These are phyloP conservation scores for Spathaspora sp. DNA, from an alignment of 1,139 yeast species.

Conservation along the genomic window DNA sequence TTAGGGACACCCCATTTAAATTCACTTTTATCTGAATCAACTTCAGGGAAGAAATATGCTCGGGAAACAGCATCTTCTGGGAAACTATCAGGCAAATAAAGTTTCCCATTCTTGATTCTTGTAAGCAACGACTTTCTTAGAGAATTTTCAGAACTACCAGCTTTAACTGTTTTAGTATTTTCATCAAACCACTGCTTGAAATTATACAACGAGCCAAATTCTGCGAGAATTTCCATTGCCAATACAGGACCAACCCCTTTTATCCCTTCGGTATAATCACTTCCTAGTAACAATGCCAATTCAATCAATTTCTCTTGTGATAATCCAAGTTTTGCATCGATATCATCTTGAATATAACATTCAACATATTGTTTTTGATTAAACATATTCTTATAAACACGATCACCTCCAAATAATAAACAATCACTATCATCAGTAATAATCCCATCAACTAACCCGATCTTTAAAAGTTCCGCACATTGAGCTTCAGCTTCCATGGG, in stretches of 20 bases:
- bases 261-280: conserved; percentile 92
- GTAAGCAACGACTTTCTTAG: conserved; percentile 52
- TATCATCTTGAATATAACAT: conserved; percentile 63
- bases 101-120: conserved; percentile 56
- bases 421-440: conserved; percentile 98
- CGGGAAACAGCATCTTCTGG: conserved; percentile 69
- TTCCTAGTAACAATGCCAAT: conserved; percentile 79
- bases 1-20: conserved; percentile 93
- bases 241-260: conserved; percentile 92
- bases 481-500: conserved; percentile 99
- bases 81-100: conserved; percentile 62
- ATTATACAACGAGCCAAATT: conserved; percentile 51
- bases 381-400: conserved; percentile 89
- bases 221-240: conserved; percentile 91
- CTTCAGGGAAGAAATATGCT: conserved; percentile 80
- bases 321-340: conserved; percentile 67
- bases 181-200: conserved; percentile 45
- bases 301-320: conserved; percentile 65
- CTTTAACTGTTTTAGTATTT: conserved; percentile 20
- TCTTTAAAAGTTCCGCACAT: conserved; percentile 71
- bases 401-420: conserved; percentile 86
- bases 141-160: conserved; percentile 18
- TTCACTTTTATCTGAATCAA: conserved; percentile 72
- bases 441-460: conserved; percentile 87
- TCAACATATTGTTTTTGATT: conserved; percentile 92